These are phyloP conservation scores for Mycena galericulata DNA, from an alignment of 768 basidiomycete species.

Conservation along the genomic window DNA sequence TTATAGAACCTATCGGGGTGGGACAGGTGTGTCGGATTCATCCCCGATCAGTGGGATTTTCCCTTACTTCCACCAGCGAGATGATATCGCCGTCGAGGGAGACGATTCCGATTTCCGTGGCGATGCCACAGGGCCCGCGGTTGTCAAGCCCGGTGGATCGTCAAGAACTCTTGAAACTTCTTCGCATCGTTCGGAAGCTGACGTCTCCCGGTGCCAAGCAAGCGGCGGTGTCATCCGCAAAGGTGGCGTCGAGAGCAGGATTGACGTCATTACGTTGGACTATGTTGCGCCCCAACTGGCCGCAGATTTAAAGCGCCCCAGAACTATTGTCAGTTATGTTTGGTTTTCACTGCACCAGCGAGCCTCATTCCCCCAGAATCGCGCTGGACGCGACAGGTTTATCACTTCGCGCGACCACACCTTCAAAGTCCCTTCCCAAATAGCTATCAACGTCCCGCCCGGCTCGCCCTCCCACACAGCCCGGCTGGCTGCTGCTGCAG, in stretches of 20 bases:
- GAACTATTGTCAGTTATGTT: slow-evolving; percentile 63
- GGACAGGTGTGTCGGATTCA: too few species aligned
- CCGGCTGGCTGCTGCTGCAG: slow-evolving; percentile 79
- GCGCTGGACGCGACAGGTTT: slow-evolving; percentile 74
- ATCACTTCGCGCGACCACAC: slow-evolving; percentile 71
- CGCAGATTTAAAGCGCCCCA: slow-evolving; percentile 74
- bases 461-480: slow-evolving; percentile 84
- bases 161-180: too few species aligned
- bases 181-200: too few species aligned
- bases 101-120: too few species aligned
- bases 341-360: slow-evolving; percentile 17
- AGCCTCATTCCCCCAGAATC: slow-evolving; percentile 49
- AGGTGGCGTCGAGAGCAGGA: slow-evolving; percentile 80
- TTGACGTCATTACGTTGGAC: slow-evolving; percentile 83
- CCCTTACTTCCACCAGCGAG: too few species aligned
- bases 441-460: slow-evolving; percentile 67
- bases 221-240: slow-evolving; percentile 77
- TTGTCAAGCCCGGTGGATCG: too few species aligned
- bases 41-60: too few species aligned
- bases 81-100: too few species aligned
- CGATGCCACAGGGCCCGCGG: too few species aligned
- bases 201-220: slow-evolving; percentile 71
- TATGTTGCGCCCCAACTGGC: slow-evolving; percentile 74
- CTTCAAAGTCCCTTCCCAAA: slow-evolving; percentile 66
- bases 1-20: too few species aligned